Percentiles rank a stretch among this genome's conserved stretches.
These are phyloP conservation scores for Beta lomatogona DNA, from an alignment of 179 eudicot species.

Conservation along the genomic window DNA sequence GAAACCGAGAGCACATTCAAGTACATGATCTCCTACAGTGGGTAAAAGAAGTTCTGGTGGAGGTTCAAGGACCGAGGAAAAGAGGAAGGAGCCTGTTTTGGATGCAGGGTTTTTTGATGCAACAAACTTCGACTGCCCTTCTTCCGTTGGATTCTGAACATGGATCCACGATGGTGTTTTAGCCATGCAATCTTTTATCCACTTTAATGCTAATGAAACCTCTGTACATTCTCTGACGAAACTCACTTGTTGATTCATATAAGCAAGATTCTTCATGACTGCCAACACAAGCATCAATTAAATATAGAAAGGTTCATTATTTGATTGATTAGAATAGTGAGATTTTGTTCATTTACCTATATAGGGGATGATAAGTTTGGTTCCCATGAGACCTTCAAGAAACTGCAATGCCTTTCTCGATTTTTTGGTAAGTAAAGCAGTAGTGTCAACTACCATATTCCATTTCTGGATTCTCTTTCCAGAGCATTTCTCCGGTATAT, in stretches of 20 bases:
- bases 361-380: constrained; percentile 72
- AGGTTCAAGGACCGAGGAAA: constrained; percentile 35
- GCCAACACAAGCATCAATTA: constrained; percentile 24
- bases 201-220: constrained; percentile 58
- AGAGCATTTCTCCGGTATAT: constrained; percentile 43
- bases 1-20: constrained; percentile 70
- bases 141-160: constrained; percentile 64
- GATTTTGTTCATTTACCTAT: constrained; percentile 45
- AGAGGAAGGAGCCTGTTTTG: constrained; percentile 32
- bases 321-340: background rate
- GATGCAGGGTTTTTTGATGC: constrained; percentile 67
- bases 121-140: constrained; percentile 35
- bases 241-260: constrained; percentile 56
- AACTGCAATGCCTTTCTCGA: constrained; percentile 78
- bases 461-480: constrained; percentile 45
- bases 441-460: constrained; percentile 74
- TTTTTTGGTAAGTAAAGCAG: constrained; percentile 56
- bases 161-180: constrained; percentile 78
- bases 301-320: constrained; percentile 4
- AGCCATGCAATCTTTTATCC: constrained; percentile 80
- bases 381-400: constrained; percentile 77
- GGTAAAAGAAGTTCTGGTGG: constrained; percentile 51
- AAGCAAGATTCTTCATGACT: constrained; percentile 76
- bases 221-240: constrained; percentile 62
- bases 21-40: constrained; percentile 64